phyloP scores from a whole-genome alignment of 2,329 filamentous ascomycete genomes.

The Trichophyton equinum region DNA sequence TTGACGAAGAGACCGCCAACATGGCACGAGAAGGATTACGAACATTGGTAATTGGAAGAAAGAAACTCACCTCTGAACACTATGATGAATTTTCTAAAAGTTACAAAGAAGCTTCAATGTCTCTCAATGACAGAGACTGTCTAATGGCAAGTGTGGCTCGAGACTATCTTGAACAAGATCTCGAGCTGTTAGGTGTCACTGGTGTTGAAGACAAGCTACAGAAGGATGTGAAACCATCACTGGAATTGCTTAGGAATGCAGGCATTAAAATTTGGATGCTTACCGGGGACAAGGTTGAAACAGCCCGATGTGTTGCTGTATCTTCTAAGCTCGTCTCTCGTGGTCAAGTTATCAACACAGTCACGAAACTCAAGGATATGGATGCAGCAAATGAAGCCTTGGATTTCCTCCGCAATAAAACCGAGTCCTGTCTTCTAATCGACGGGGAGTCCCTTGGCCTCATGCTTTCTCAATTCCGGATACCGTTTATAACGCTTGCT shows the following conservation, averaged over 20 bases:
- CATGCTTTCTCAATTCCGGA: slow-evolving; percentile 68
- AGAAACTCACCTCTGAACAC: slow-evolving; percentile 62
- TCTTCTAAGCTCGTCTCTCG: slow-evolving; percentile 86
- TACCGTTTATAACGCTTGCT: slow-evolving; percentile 76
- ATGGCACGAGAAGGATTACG: slow-evolving; percentile 95
- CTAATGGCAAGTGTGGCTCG: slow-evolving; percentile 70
- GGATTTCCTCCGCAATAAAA: slow-evolving; percentile 74
- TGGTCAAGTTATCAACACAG: slow-evolving; percentile 91
- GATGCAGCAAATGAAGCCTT: slow-evolving; percentile 77
- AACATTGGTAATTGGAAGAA: slow-evolving; percentile 89
- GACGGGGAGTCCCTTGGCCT: slow-evolving; percentile 83
- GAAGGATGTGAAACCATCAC: slow-evolving; percentile 83
- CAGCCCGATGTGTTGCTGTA: slow-evolving; percentile 87
- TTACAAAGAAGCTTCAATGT: slow-evolving; percentile 68
- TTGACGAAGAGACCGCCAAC: slow-evolving; percentile 97
- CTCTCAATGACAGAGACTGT: slow-evolving; percentile 65
- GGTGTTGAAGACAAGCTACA: slow-evolving; percentile 97
- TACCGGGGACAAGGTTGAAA: slow-evolving; percentile 97
- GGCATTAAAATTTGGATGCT: slow-evolving; percentile 99
- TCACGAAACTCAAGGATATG: slow-evolving; percentile 71
- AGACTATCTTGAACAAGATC: slow-evolving; percentile 69
- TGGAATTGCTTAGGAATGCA: slow-evolving; percentile 89
- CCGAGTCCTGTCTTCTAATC: slow-evolving; percentile 78
- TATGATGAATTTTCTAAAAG: slow-evolving; percentile 67
- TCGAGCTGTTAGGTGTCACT: slow-evolving; percentile 92